A percentile compares a stretch with the other conserved stretches of the same genome.
phyloP scores from a whole-genome alignment of 2,329 filamentous ascomycete genomes.

The Rutstroemia sp. region DNA sequence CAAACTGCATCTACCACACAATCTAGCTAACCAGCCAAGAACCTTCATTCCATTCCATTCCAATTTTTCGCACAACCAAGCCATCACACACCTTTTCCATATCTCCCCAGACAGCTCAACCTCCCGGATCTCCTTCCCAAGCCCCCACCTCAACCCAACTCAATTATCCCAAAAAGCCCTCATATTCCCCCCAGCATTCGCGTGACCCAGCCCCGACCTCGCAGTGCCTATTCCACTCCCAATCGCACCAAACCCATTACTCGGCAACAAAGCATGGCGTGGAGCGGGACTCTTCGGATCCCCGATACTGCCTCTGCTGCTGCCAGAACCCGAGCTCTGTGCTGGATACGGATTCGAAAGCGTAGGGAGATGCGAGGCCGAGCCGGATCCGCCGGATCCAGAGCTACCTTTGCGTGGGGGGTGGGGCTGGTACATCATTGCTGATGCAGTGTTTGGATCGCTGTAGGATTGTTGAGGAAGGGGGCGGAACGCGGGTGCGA shows the following conservation, averaged over 20 bases:
- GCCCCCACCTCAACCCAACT: not conserved
- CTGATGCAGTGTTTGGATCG: not conserved
- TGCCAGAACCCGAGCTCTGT: constrained; percentile 29
- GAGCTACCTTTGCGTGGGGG: constrained; percentile 1
- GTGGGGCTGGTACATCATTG: not conserved
- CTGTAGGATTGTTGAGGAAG: not conserved
- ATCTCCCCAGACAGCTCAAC: not conserved
- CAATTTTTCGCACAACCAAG: too few relatives aligned
- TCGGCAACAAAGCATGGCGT: constrained; percentile 10
- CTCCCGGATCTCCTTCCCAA: too few relatives aligned
- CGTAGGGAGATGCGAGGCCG: constrained; percentile 8
- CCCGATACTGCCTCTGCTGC: constrained; percentile 35
- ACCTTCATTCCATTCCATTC: too few relatives aligned
- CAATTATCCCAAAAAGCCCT: not conserved
- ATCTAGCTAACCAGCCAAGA: too few relatives aligned
- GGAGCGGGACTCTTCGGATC: constrained; percentile 44
- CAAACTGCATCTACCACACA: too few relatives aligned
- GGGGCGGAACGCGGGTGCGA: not conserved
- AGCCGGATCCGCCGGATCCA: constrained; percentile 14
- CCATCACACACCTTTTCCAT: not conserved
- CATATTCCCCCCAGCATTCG: not conserved
- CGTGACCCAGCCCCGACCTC: not conserved
- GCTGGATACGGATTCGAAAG: constrained; percentile 11
- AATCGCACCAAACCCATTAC: not conserved
- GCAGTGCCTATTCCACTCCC: not conserved